Evolutionary conservation across 164 flowering plant species (phyloP).

Genomic region (Magnolia changhungtana): DNA sequence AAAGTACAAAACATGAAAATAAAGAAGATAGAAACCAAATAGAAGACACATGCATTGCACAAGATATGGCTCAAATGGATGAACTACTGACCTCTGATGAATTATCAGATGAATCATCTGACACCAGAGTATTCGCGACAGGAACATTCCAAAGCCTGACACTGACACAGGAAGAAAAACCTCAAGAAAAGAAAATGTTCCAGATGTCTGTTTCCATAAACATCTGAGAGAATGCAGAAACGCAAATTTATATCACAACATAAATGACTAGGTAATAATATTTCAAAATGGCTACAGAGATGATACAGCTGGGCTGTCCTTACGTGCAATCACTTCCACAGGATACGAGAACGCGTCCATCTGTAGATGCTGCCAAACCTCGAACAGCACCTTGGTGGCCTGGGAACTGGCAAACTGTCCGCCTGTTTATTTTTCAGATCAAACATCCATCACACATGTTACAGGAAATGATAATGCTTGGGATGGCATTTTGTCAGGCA

Average conservation of each 20-base stretch:
- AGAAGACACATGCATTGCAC: neutral
- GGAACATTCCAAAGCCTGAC: slow-evolving; percentile 94
- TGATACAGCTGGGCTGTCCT: slow-evolving; percentile 11
- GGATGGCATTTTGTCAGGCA: neutral
- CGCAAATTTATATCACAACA: neutral
- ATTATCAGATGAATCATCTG: slow-evolving; percentile 34
- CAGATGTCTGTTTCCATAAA: neutral
- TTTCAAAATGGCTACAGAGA: too few species aligned
- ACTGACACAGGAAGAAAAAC: slow-evolving; percentile 34
- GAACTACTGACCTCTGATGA: slow-evolving; percentile 44
- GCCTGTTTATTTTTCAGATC: slow-evolving; percentile 35
- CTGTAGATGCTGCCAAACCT: slow-evolving; percentile 89
- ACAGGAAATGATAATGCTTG: neutral
- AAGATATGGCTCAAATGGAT: neutral
- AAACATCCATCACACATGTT: slow-evolving; percentile 4
- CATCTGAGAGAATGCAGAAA: neutral
- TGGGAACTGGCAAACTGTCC: slow-evolving; percentile 75
- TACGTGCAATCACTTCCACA: slow-evolving; percentile 96
- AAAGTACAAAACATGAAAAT: slow-evolving; percentile 11
- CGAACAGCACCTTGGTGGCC: slow-evolving; percentile 90
- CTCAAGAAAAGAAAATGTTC: neutral
- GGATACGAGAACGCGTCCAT: slow-evolving; percentile 81
- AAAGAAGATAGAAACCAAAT: neutral
- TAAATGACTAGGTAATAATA: neutral
- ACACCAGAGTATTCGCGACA: slow-evolving; percentile 33